Percentiles rank a stretch among this genome's conserved stretches.
Conservation (phyloP, 352 stramenopile genomes). For the Phytophthora aleatoria region DNA sequence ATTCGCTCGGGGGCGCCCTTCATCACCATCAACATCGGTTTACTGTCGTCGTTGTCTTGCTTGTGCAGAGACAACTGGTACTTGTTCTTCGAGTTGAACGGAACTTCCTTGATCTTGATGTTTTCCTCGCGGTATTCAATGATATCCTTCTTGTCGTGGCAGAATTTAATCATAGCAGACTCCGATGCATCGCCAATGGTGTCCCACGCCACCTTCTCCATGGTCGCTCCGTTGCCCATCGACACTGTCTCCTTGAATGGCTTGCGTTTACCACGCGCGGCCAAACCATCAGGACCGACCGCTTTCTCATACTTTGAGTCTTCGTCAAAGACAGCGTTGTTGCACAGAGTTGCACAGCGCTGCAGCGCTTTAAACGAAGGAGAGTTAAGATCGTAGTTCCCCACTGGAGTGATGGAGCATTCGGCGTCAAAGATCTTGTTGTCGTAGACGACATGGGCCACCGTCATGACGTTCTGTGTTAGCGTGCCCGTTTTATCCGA, state of each 20-base stretch:
- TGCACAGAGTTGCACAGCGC: conserved; percentile 89
- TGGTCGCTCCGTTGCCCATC: conserved; percentile 40
- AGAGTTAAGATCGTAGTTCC: conserved; percentile 57
- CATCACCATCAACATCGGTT: conserved; percentile 85
- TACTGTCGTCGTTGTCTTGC: conserved; percentile 73
- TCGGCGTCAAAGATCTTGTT: conserved; percentile 83
- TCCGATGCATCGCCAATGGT: conserved; percentile 83
- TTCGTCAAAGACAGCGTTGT: conserved; percentile 76
- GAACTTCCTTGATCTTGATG: conserved; percentile 81
- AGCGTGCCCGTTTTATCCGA: conserved; percentile 96
- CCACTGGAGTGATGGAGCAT: conserved; percentile 70
- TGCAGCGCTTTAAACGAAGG: conserved; percentile 68
- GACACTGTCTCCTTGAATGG: conserved; percentile 62
- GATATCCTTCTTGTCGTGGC: conserved; percentile 81
- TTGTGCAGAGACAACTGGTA: conserved; percentile 85
- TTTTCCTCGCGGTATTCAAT: conserved; percentile 71
- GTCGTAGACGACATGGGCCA: conserved; percentile 82
- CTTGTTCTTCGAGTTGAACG: conserved; percentile 90
- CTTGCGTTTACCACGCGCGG: conserved; percentile 53
- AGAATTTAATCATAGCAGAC: conserved; percentile 89
- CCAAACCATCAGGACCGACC: conserved; percentile 44
- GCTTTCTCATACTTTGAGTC: conserved; percentile 80
- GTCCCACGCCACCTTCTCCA: conserved; percentile 64
- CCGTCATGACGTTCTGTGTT: conserved; percentile 95
- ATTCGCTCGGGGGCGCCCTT: conserved; percentile 98